Evolutionary conservation across 805 yeast species (phyloP).

Genomic region (Candida wancherniae): DNA sequence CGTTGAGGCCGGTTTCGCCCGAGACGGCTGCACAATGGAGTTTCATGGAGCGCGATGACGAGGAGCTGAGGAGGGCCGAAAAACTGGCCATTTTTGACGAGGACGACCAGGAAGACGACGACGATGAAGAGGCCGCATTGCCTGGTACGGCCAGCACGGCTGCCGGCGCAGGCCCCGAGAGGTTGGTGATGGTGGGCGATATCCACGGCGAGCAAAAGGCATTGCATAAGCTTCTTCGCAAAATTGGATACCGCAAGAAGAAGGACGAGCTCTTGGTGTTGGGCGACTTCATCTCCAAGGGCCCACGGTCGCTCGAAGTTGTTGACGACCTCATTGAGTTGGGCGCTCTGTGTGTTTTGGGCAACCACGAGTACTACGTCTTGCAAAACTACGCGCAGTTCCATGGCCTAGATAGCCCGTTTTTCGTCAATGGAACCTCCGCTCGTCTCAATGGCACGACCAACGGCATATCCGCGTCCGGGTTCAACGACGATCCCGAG

Average conservation of each 20-base stretch:
- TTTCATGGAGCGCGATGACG: conserved; percentile 2
- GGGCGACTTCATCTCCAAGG: conserved; percentile 86
- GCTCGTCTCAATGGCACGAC: conserved; percentile 1
- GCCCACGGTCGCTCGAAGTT: conserved; percentile 68
- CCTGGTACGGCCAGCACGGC: background rate
- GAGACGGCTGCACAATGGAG: conserved; percentile 3
- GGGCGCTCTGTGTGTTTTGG: conserved; percentile 69
- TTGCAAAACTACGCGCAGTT: conserved; percentile 58
- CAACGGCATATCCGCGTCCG: conserved; percentile 1
- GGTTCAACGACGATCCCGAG: conserved; percentile 34
- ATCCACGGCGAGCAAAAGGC: conserved; percentile 74
- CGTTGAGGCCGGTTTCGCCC: conserved; percentile 23
- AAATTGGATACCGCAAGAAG: conserved; percentile 41
- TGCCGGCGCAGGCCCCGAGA: conserved; percentile 21
- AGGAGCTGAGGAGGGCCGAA: background rate
- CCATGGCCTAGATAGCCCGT: conserved; percentile 44
- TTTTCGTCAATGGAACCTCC: conserved; percentile 13
- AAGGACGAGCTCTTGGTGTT: conserved; percentile 61
- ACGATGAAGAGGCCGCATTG: background rate
- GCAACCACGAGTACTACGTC: conserved; percentile 82
- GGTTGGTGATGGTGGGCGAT: conserved; percentile 77
- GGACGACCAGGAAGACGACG: conserved; percentile 4
- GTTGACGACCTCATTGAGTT: conserved; percentile 51
- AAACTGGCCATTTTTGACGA: too few relatives aligned
- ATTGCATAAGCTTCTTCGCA: conserved; percentile 48